Evolutionary conservation across 2,329 filamentous ascomycete genomes (phyloP).

Genomic region (Alternaria atra): DNA sequence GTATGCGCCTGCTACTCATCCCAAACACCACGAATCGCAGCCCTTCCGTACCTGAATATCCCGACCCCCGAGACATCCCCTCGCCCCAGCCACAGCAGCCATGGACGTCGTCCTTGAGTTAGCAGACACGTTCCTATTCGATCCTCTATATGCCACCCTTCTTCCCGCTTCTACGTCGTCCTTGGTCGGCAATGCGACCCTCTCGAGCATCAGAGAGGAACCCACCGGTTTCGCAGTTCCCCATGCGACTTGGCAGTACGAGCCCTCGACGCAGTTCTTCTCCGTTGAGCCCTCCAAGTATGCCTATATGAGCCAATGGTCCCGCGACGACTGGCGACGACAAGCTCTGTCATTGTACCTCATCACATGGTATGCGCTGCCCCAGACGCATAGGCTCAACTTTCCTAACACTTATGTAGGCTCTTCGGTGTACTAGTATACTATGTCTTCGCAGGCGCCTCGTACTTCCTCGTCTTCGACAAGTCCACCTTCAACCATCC

Average conservation of each 20-base stretch:
- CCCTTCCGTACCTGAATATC: constrained; percentile 29
- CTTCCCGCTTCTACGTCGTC: constrained; percentile 65
- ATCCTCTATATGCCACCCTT: constrained; percentile 77
- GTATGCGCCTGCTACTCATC: not conserved
- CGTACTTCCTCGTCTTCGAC: constrained; percentile 90
- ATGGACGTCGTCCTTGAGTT: constrained; percentile 96
- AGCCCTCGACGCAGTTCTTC: constrained; percentile 76
- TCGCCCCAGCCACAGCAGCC: constrained; percentile 27
- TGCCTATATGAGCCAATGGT: constrained; percentile 80
- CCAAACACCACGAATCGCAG: constrained; percentile 31
- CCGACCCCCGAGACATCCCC: constrained; percentile 15
- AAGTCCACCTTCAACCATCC: constrained; percentile 88
- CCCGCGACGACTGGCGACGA: constrained; percentile 78
- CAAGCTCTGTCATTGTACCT: constrained; percentile 80
- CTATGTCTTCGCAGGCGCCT: constrained; percentile 82
- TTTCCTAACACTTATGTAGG: constrained; percentile 62
- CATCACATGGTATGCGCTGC: constrained; percentile 76
- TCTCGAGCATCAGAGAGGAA: constrained; percentile 57
- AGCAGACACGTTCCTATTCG: constrained; percentile 81
- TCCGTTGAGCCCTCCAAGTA: constrained; percentile 74
- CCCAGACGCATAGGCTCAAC: not conserved
- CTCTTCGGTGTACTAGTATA: constrained; percentile 86
- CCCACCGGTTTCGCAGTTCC: constrained; percentile 39
- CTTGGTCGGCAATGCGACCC: constrained; percentile 65
- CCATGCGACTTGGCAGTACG: constrained; percentile 67